Base-by-base conservation (phyloP, 129 eudicot genomes). In the Centaurea solstitialis region DNA sequence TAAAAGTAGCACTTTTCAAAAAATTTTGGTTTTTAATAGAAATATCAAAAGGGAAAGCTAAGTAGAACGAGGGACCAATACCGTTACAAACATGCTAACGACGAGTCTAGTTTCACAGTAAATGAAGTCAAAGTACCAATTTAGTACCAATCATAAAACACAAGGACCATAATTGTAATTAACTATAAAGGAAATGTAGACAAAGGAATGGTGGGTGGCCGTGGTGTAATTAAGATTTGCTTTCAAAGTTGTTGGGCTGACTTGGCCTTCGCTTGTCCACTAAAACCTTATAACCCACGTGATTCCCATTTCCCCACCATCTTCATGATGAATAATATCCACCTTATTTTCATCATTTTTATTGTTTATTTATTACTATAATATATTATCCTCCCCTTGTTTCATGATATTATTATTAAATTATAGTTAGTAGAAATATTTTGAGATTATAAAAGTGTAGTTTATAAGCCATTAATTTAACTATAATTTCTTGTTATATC, bases 191-290 rank as follows among this genome's bases (percentile, higher is more conserved):
- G 64, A 53, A 13, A 53, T 53, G 9, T 0, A 53, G 64, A 38
- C 73, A 43, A 43, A 28, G 10, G 68, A 43, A 30, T 66, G 37
- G 57, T 71, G 20, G 40, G 69, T 28, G 26, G 77, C 62, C 62
- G 8, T 4, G 65, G 65, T 57, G 22, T n/a, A 57, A 57, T 57
- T 68, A 40, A 38, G 53, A 76, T 76, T 22, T 38, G 84, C 21
- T 28, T 73, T 73, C 69, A 81, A 81, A 81, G 40, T 59, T 76
- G 77, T 69, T 82, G 81, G 45, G 67, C 80, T 82, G 61, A 76
- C 73, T 76, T 82, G 85, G 81, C 85, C 64, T 76, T 53, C 47
- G 70, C 24, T 61, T 62, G 85, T 39, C 85, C 81, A 76, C 81
- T 82, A 57, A 82, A 76, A 59, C 28, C 81, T 3, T 38, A 68